phyloP scores from a whole-genome alignment of 306 rosid genomes.

The apple (Malus domestica) region ASM211411v1 NC_041797.1:7031001-7031500 shows the following conservation, averaged over 20 bases:
- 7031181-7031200: conserved; percentile 4
- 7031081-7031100: background rate
- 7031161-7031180: conserved; percentile 24
- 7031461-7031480: no score
- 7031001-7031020: no score
- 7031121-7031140: background rate
- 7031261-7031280: background rate
- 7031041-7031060: background rate
- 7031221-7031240: background rate
- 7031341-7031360: background rate
- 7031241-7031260: background rate
- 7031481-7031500: no score
- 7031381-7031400: no score
- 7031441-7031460: no score
- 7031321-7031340: background rate
- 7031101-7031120: background rate
- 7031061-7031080: background rate
- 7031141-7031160: background rate
- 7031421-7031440: no score
- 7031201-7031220: conserved; percentile 3
- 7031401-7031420: no score
- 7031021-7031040: background rate
- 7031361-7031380: background rate
- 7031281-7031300: background rate
- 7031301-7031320: background rate